phyloP scores from a whole-genome alignment of 306 rosid genomes.

The Fragaria vesca region DNA sequence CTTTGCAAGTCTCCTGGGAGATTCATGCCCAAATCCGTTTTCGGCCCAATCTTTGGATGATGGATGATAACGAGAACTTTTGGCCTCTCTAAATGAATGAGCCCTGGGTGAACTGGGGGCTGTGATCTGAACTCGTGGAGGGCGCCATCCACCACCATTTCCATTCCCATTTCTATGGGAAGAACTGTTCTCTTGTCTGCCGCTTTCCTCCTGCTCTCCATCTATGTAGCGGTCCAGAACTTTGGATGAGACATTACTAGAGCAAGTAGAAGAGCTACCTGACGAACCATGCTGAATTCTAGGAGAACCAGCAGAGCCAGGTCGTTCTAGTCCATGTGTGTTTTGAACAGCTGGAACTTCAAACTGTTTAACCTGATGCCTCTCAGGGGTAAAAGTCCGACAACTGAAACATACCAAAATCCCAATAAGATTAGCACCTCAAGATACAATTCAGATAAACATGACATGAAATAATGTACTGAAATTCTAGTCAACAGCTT shows the following conservation, averaged over 20 bases:
- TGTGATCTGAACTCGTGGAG: slow-evolving; percentile 70
- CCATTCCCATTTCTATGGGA: slow-evolving; percentile 49
- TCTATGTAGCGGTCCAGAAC: slow-evolving; percentile 83
- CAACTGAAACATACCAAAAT: slow-evolving; percentile 38
- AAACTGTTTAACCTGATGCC: slow-evolving; percentile 38
- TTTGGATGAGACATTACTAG: slow-evolving; percentile 65
- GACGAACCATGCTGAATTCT: slow-evolving; percentile 60
- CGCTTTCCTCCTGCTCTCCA: slow-evolving; percentile 72
- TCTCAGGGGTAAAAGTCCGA: slow-evolving; percentile 50
- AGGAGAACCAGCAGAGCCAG: slow-evolving; percentile 54
- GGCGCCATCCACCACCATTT: slow-evolving; percentile 51
- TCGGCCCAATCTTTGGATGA: slow-evolving; percentile 69
- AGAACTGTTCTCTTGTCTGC: slow-evolving; percentile 36
- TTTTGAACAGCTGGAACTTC: slow-evolving; percentile 41
- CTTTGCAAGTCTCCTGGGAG: slow-evolving; percentile 82
- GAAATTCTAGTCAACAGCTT: slow-evolving; percentile 18
- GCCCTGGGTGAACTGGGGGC: slow-evolving; percentile 68
- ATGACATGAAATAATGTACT: background rate
- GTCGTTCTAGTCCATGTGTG: slow-evolving; percentile 41
- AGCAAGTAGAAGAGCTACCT: slow-evolving; percentile 70
- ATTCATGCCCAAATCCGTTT: slow-evolving; percentile 65
- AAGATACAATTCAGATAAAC: background rate
- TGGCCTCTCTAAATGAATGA: slow-evolving; percentile 73
- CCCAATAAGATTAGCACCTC: slow-evolving; percentile 20
- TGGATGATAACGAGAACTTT: slow-evolving; percentile 40